Base-by-base conservation (phyloP, 352 stramenopile genomes). In the Stramenopiles sp. region DNA sequence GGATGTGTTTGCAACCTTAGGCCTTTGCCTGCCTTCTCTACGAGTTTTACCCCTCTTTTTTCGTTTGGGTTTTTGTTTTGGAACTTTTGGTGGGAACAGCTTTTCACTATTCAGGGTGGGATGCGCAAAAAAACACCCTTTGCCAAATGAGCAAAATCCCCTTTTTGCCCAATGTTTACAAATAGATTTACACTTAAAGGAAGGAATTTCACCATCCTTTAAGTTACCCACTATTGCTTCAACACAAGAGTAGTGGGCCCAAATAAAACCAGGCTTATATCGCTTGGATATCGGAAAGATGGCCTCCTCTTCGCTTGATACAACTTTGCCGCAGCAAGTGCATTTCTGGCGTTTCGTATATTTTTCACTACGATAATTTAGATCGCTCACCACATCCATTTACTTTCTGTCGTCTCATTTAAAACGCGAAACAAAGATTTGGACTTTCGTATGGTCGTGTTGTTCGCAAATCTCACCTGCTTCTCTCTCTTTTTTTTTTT, bases 1-100 rank as follows among this genome's bases (percentile, higher is more conserved):
- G 81, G 90, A 87, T 75, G 89, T 83, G 82, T 94, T 94, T 30
- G 85, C 85, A 32, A 76, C 89, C 85, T 94, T 93, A 7, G 39
- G 39, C 39, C 39, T 55, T 55, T 55, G 39, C 39, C 39, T 55
- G 39, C 39, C 39, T 55, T 55, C 39, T 14, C 39, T 55, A 14
- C 39, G 4, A 55, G 4, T 55, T 55, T 55, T 55, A 55, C 39
- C 39, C 4, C 14, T 55, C 14, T 55, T 55, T 14, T 14, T 14
- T 55, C 39, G 4, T 55, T 55, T 55, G 4, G 4, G 4, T 14
- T 14, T 55, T 14, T 14, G 39, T 14, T 55, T 55, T 55, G 4
- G 4, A 14, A 14, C 14, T 14, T 55, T 55, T 14, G 4, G 14
- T 55, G 39, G 39, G 4, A 55, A 55, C 4, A 14, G 4, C 14